Base-by-base conservation (phyloP, 2,329 filamentous ascomycete species). In the Aspergillus floridensis region DNA sequence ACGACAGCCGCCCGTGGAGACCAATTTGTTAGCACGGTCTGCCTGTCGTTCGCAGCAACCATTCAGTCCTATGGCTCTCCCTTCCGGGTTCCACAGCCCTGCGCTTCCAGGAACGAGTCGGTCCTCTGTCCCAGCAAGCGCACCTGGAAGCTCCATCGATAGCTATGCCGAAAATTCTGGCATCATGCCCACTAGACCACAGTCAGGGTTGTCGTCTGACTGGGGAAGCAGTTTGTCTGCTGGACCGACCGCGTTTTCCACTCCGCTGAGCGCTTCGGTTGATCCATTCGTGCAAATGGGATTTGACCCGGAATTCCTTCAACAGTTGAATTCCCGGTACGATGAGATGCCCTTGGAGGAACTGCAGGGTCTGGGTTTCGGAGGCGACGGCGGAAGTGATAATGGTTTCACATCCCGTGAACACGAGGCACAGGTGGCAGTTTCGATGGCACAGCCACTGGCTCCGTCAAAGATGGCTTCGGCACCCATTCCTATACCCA, bases 281-380 rank as follows among this genome's bases (percentile, higher is more conserved):
- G 74, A 77, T 53, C 70, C 73, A 3, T 68, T 76, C 44, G 67
- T 72, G 44, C 72, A 74, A 58, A 74, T 76, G 68, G 74, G 73
- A 5, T 77, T 76, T 53, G 75, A 77, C 29, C 71, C 72, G 5
- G 70, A 72, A 14, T 74, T 76, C 50, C 59, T 78, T 58, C 74
- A 75, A 56, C 70, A 70, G 53, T 57, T 76, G 35, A 74, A 73
- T 35, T 66, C 72, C 29, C 67, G 66, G 41, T 74, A 75, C 58
- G 71, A 68, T n/a, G 69, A 73, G 32, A 57, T 76, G 44, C 66
- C 71, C 22, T 61, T 70, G 26, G 72, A 71, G 35, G 65, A 63
- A 48, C 59, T 77, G 41, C 68, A 73, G 55, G 67, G 52, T 1
- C 52, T 75, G 48, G 64, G 66, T 31, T 64, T 71, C 44, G 65